phyloP scores from a whole-genome alignment of 148 eudicot genomes.

The Talinum fruticosum region DNA sequence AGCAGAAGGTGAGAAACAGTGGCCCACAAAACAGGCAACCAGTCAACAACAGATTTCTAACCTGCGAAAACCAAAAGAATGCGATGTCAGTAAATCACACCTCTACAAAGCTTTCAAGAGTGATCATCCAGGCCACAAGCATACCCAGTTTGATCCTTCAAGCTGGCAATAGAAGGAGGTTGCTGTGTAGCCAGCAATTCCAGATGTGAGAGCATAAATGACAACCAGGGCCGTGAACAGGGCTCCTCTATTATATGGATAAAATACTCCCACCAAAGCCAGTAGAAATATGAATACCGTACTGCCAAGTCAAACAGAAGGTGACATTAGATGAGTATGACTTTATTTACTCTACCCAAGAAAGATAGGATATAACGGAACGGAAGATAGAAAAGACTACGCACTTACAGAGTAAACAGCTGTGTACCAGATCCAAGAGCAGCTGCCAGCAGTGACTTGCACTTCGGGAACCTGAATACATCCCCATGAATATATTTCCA shows the following conservation, averaged over 20 bases:
- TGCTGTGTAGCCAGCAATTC: constrained; percentile 40
- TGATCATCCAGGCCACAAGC: not conserved
- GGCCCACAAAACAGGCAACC: constrained; percentile 38
- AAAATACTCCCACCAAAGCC: constrained; percentile 39
- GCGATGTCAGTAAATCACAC: constrained; percentile 5
- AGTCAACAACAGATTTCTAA: constrained; percentile 34
- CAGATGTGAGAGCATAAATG: constrained; percentile 41
- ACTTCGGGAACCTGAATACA: constrained; percentile 71
- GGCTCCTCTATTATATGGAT: constrained; percentile 39
- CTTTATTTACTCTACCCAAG: not conserved
- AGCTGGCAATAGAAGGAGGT: constrained; percentile 38
- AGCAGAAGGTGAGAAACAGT: constrained; percentile 37
- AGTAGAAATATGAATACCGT: constrained; percentile 34
- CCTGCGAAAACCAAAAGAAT: constrained; percentile 24
- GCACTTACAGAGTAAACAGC: constrained; percentile 69
- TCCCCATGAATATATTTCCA: constrained; percentile 90
- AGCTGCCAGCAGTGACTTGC: constrained; percentile 73
- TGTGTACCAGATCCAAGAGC: constrained; percentile 82
- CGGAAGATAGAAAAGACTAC: not conserved
- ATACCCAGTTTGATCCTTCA: constrained; percentile 42
- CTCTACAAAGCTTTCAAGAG: not conserved
- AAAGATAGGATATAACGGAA: not conserved
- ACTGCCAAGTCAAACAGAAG: constrained; percentile 17
- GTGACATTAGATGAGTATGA: not conserved
- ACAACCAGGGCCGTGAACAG: constrained; percentile 39